phyloP scores from a whole-genome alignment of 768 basidiomycete species.

The Coprinellus micaceus region DNA sequence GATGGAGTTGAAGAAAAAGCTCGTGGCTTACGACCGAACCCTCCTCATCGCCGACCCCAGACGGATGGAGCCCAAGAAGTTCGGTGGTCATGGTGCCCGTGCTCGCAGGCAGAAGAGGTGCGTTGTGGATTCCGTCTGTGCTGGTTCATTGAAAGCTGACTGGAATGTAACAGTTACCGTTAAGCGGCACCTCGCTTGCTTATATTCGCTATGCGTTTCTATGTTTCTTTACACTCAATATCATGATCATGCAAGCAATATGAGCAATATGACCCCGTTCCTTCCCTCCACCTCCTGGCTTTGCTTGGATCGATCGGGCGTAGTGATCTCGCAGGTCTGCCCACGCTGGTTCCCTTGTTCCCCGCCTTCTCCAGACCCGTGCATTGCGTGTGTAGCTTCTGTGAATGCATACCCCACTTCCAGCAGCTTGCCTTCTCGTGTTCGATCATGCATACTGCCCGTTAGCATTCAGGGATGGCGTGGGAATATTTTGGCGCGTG shows the following conservation, averaged over 20 bases:
- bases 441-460: too few species aligned
- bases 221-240: constrained; percentile 35
- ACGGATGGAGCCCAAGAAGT: constrained; percentile 99
- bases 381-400: neutral
- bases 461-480: too few species aligned
- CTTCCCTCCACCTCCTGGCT: neutral
- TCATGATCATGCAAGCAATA: constrained; percentile 22
- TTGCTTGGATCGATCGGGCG: neutral
- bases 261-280: constrained; percentile 11
- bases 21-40: constrained; percentile 92
- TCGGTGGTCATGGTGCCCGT: constrained; percentile 97
- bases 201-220: constrained; percentile 44
- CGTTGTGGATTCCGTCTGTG: constrained; percentile 18
- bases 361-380: too few species aligned
- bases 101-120: constrained; percentile 97
- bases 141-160: too few species aligned
- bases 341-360: too few species aligned
- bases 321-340: too few species aligned
- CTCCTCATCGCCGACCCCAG: constrained; percentile 91
- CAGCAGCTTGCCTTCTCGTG: too few species aligned
- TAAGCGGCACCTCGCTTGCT: constrained; percentile 39
- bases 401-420: neutral
- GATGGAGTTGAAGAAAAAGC: constrained; percentile 96
- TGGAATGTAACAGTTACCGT: constrained; percentile 89
- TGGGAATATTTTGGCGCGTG: too few species aligned